A percentile compares a stretch with the other conserved stretches of the same genome.
These are phyloP conservation scores for Boletus reticuloceps DNA, from an alignment of 768 basidiomycete genomes.

Conservation along the genomic window DNA sequence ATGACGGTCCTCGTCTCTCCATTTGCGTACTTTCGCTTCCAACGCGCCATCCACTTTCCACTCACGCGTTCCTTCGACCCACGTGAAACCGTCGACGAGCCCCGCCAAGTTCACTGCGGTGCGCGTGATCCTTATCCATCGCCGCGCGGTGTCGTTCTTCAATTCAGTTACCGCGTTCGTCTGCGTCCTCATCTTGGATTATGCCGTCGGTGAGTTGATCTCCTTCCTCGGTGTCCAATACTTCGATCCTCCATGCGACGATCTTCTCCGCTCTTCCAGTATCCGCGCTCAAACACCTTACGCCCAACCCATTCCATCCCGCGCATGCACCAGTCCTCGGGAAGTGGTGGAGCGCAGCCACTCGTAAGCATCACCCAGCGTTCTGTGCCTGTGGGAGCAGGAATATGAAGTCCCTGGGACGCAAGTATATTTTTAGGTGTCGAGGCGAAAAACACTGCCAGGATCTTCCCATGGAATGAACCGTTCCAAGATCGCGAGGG, in stretches of 20 bases:
- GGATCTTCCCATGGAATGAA: constrained; percentile 80
- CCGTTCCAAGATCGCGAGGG: constrained; percentile 65
- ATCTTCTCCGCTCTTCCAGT: constrained; percentile 83
- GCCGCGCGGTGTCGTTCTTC: constrained; percentile 42
- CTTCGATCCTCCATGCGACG: constrained; percentile 71
- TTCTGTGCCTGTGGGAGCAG: constrained; percentile 37
- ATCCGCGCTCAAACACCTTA: constrained; percentile 88
- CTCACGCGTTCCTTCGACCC: constrained; percentile 53
- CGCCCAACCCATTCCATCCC: constrained; percentile 97
- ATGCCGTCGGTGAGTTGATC: constrained; percentile 67
- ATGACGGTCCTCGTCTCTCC: constrained; percentile 69
- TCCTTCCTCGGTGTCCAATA: constrained; percentile 61
- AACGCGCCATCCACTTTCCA: constrained; percentile 68
- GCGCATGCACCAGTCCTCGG: constrained; percentile 94
- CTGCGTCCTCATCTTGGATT: constrained; percentile 76
- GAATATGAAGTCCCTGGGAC: constrained; percentile 40
- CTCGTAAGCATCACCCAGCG: constrained; percentile 68
- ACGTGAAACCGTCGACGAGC: constrained; percentile 74
- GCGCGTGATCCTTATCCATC: constrained; percentile 78
- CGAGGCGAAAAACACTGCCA: constrained; percentile 61
- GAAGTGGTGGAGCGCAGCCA: constrained; percentile 66
- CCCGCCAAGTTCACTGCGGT: constrained; percentile 65
- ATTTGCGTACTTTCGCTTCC: constrained; percentile 62
- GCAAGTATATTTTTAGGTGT: constrained; percentile 55
- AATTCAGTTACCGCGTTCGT: constrained; percentile 28